Conservation (phyloP, 257 asterid species). For the Ballota nigra region DNA sequence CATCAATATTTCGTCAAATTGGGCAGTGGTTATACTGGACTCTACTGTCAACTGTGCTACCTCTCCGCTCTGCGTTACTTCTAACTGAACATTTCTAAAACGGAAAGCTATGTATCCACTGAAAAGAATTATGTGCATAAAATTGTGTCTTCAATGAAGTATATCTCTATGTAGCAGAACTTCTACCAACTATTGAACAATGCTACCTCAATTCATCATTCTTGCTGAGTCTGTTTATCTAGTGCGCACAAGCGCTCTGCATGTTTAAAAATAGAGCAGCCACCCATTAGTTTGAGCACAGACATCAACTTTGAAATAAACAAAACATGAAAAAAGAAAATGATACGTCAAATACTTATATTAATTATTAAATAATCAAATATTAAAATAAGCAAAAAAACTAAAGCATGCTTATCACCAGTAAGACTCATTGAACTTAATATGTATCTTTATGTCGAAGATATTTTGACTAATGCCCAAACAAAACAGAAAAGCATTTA, state of each 20-base stretch:
- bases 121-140: slow-evolving; percentile 16
- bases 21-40: not conserved
- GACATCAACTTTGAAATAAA: not conserved
- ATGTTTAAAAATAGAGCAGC: slow-evolving; percentile 12
- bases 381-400: not conserved
- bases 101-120: not conserved
- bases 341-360: not conserved
- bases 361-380: not conserved
- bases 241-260: slow-evolving; percentile 71
- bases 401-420: not conserved
- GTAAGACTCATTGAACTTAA: not conserved
- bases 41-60: not conserved
- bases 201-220: not conserved
- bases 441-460: not conserved
- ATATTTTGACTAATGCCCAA: not conserved
- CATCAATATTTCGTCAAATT: not conserved
- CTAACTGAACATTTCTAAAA: not conserved
- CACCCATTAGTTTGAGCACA: slow-evolving; percentile 21
- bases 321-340: not conserved
- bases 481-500: not conserved
- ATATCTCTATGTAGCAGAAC: slow-evolving; percentile 15
- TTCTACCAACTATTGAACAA: slow-evolving; percentile 3
- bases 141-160: not conserved
- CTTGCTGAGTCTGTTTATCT: slow-evolving; percentile 32
- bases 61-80: not conserved